phyloP scores from a whole-genome alignment of 139 green algal genomes.

The Zygnema circumcarinatum region DNA sequence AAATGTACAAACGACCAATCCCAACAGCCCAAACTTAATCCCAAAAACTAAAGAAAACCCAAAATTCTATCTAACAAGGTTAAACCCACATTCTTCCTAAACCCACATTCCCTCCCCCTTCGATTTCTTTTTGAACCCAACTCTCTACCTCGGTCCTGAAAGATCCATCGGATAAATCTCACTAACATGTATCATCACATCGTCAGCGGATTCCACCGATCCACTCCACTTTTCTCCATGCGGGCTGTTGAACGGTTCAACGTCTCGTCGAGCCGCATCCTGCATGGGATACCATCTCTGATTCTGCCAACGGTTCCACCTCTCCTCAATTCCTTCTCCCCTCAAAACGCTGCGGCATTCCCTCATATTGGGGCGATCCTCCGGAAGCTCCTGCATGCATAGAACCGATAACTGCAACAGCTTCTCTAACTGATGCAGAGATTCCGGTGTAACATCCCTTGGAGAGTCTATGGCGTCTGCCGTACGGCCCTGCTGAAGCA shows the following conservation, averaged over 20 bases:
- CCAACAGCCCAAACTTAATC: too few species aligned
- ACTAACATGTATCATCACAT: not conserved
- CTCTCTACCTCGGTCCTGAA: not conserved
- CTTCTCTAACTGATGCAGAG: not conserved
- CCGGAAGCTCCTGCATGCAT: slow-evolving; percentile 1
- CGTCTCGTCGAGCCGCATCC: not conserved
- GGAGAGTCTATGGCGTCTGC: not conserved
- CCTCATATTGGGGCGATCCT: not conserved
- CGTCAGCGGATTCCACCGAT: not conserved
- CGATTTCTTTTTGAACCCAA: not conserved
- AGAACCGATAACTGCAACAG: not conserved
- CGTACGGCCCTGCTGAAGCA: not conserved
- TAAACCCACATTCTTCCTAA: not conserved
- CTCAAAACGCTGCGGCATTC: not conserved
- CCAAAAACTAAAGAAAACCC: too few species aligned
- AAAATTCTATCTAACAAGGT: too few species aligned
- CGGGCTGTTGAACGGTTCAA: not conserved
- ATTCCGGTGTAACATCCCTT: not conserved
- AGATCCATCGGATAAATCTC: not conserved
- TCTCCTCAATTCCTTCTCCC: not conserved
- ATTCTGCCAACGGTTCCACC: not conserved
- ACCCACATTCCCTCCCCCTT: not conserved
- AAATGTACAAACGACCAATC: too few species aligned
- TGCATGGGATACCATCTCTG: not conserved
- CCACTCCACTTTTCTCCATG: not conserved